phyloP scores from a whole-genome alignment of 2,329 filamentous ascomycete species.

The Aphanoascus verrucosus region DNA sequence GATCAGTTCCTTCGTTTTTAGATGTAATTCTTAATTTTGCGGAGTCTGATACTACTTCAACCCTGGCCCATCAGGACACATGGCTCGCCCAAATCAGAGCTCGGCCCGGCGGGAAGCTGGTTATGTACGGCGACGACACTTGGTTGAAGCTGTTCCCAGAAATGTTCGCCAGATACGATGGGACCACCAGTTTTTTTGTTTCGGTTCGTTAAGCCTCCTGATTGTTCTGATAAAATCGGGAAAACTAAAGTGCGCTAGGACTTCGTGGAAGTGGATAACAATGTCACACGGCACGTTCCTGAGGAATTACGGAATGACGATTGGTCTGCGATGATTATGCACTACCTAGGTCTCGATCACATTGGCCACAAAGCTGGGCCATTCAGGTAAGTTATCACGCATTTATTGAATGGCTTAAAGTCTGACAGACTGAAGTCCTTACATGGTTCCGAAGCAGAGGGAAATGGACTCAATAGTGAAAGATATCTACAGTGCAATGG shows the following conservation, averaged over 20 bases:
- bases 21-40: slow-evolving; percentile 95
- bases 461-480: slow-evolving; percentile 86
- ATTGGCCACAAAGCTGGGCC: slow-evolving; percentile 96
- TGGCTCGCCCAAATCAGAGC: slow-evolving; percentile 90
- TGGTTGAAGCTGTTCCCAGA: slow-evolving; percentile 94
- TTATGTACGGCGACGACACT: slow-evolving; percentile 97
- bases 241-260: slow-evolving; percentile 47
- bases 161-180: slow-evolving; percentile 77
- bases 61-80: slow-evolving; percentile 77
- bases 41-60: slow-evolving; percentile 84
- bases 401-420: not conserved
- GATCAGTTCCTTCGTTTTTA: slow-evolving; percentile 94
- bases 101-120: slow-evolving; percentile 57
- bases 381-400: slow-evolving; percentile 47
- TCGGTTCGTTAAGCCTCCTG: slow-evolving; percentile 50
- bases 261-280: slow-evolving; percentile 94
- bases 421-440: slow-evolving; percentile 46
- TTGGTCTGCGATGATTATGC: slow-evolving; percentile 88
- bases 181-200: slow-evolving; percentile 96
- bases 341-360: slow-evolving; percentile 91
- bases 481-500: slow-evolving; percentile 65
- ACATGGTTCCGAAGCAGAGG: slow-evolving; percentile 84
- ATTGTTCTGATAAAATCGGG: not conserved
- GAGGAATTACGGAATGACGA: slow-evolving; percentile 64
- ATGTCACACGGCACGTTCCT: slow-evolving; percentile 83